Base-by-base conservation (phyloP, 2,329 filamentous ascomycete species). In the Beauveria rudraprayagi region DNA sequence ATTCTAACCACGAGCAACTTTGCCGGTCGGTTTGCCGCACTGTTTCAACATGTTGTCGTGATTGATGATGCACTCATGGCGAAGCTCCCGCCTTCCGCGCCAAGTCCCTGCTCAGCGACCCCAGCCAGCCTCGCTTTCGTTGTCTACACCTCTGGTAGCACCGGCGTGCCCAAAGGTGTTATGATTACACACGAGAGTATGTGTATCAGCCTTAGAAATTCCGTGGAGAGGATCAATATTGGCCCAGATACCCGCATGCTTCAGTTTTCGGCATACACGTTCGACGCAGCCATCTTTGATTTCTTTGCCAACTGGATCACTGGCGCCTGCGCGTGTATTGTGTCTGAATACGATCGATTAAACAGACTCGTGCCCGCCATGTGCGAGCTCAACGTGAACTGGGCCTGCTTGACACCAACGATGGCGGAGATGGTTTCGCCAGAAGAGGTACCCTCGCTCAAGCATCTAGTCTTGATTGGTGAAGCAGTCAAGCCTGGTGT, bases 401-500 rank as follows among this genome's bases (percentile, higher is more conserved):
- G 37, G 14, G 40, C 48, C 16, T 58, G 24, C 40, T 61, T 61
- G 6, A 64, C 65, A 5, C 64, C 65, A 7, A 61, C 65, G 1
- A 57, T 66, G 17, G 63, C 64, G 19, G 37, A 37, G 4, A 55
- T 55, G 37, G 44, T 55, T 14, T 22, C 37, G 2, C 52, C 52
- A 7, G 22, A n/a, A 4, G 34, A 55, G 19, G 52, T 55, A 14
- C 52, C 52, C n/a, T 55, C 37, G 30, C 22, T 55, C 14, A 43
- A 37, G 22, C 37, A 55, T 37, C 37, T 55, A 14, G 10, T 1
- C 1, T 37, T 66, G 40, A 65, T 60, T 14, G 67, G 67, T 11
- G 67, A 68, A 43, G 59, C 58, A 55, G 71, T 77, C 71, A 74
- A 72, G 24, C 69, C 70, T 51, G 69, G 68, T 19, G 59, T 66